A percentile compares a stretch with the other conserved stretches of the same genome.
Evolutionary conservation across 768 basidiomycete species (phyloP).

Genomic region (Favolaschia claudopus): DNA sequence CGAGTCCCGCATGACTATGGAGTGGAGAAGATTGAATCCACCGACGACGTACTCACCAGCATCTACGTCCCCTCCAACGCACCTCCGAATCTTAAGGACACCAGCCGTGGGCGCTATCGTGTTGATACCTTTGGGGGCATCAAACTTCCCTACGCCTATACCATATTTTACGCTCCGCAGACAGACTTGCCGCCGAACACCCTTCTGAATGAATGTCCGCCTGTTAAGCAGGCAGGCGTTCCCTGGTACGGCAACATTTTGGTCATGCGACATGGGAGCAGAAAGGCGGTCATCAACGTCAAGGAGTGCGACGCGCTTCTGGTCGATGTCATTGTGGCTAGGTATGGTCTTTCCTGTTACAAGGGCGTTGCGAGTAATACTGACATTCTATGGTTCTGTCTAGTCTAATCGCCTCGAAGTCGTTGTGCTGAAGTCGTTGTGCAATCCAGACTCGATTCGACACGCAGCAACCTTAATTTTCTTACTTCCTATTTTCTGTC

Average conservation of each 20-base stretch:
- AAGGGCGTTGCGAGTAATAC: too few relatives aligned
- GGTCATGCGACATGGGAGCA: not conserved
- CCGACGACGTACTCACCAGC: not conserved
- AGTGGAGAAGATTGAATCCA: not conserved
- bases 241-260: not conserved
- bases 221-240: too few relatives aligned
- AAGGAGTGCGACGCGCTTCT: not conserved
- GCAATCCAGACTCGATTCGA: too few relatives aligned
- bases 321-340: not conserved
- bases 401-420: too few relatives aligned
- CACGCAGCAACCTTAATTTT: too few relatives aligned
- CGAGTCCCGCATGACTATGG: not conserved
- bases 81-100: not conserved
- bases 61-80: not conserved
- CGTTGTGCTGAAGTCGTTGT: too few relatives aligned
- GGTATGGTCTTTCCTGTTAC: too few relatives aligned
- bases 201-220: too few relatives aligned
- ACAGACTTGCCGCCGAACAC: too few relatives aligned
- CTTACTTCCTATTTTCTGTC: too few relatives aligned
- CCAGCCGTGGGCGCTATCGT: not conserved
- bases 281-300: slow-evolving; percentile 1
- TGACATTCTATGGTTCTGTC: too few relatives aligned
- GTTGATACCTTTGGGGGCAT: not conserved
- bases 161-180: not conserved
- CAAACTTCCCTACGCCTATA: not conserved